Base-by-base conservation (phyloP, 768 basidiomycete genomes). In the Fomitopsis serialis region DNA sequence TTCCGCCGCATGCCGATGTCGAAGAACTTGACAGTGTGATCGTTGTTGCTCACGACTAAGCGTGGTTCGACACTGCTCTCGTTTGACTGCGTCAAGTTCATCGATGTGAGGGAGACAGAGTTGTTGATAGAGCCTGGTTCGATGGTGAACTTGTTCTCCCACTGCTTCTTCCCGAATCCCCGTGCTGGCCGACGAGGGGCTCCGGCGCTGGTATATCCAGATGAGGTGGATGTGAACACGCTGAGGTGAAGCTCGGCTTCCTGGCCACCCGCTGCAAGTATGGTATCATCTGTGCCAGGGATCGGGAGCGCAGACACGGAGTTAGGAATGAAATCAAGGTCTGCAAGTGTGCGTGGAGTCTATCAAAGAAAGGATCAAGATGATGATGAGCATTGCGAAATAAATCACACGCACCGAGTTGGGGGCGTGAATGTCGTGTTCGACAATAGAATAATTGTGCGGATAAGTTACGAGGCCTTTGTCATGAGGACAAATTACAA, bases 41-140 rank as follows among this genome's bases (percentile, higher is more conserved):
- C 92, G 66, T 97, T 97, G 64, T 94, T 94, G 70, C 86, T 89
- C 56, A 95, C 82, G 23, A 82, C 79, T 42, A 94, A 75, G 8
- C 92, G 75, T 0, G 92, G 92, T 61, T 91, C 88, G 9, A 78
- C 76, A 57, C 80, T 80, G 65, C 80, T 84, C 64, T 85, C 74
- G 55, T 81, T 70, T 21, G 85, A 80, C 32, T 74, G 73, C 10
- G 82, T 78, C 34, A 87, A 69, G 59, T 75, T 81, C 54, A 87
- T 70, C 17, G 83, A 82, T 48, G 84, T 81, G 52, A 92, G 72
- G 53, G 74, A 60, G 22, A 92, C 82, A 6, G 88, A 87, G 66
- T 93, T 93, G 68, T 92, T 92, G 66, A 92, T 92, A 8, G 86
- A 87, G 6, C 83, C 85, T 0, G 69, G 62, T 17, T 63, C 59